Conservation (phyloP, 805 yeast species). For the Candida patagonica region DNA sequence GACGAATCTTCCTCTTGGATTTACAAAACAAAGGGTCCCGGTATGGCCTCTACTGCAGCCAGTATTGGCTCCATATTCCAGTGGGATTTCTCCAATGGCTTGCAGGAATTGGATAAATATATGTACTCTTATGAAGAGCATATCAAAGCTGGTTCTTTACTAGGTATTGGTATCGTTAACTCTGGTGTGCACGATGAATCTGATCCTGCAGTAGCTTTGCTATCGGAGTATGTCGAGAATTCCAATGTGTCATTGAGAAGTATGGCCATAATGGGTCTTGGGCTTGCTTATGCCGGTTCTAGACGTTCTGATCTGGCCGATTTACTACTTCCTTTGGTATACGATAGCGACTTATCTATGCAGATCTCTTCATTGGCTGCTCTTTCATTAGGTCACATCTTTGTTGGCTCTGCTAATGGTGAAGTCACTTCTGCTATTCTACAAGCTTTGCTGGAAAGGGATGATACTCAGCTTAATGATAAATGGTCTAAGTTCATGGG, state of each 20-base stretch:
- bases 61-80: slow-evolving; percentile 81
- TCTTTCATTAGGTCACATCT: slow-evolving; percentile 84
- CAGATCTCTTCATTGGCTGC: slow-evolving; percentile 83
- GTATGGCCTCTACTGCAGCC: slow-evolving; percentile 88
- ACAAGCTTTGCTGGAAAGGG: slow-evolving; percentile 83
- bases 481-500: slow-evolving; percentile 89
- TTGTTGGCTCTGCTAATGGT: slow-evolving; percentile 93
- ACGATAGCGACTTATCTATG: slow-evolving; percentile 63
- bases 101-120: slow-evolving; percentile 82
- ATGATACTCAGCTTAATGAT: slow-evolving; percentile 62
- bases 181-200: slow-evolving; percentile 93
- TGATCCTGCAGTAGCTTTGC: slow-evolving; percentile 79
- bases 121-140: slow-evolving; percentile 78
- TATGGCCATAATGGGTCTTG: slow-evolving; percentile 83
- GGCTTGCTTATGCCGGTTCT: slow-evolving; percentile 92
- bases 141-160: slow-evolving; percentile 90
- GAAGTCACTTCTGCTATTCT: slow-evolving; percentile 88
- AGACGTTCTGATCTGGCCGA: slow-evolving; percentile 75
- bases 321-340: slow-evolving; percentile 69
- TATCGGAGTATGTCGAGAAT: slow-evolving; percentile 69
- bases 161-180: slow-evolving; percentile 90
- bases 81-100: slow-evolving; percentile 86
- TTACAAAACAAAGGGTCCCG: slow-evolving; percentile 82
- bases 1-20: slow-evolving; percentile 76
- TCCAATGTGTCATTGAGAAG: slow-evolving; percentile 55